These are phyloP conservation scores for Phytophthora sojae DNA, from an alignment of 352 stramenopile genomes.

Conservation along the genomic window DNA sequence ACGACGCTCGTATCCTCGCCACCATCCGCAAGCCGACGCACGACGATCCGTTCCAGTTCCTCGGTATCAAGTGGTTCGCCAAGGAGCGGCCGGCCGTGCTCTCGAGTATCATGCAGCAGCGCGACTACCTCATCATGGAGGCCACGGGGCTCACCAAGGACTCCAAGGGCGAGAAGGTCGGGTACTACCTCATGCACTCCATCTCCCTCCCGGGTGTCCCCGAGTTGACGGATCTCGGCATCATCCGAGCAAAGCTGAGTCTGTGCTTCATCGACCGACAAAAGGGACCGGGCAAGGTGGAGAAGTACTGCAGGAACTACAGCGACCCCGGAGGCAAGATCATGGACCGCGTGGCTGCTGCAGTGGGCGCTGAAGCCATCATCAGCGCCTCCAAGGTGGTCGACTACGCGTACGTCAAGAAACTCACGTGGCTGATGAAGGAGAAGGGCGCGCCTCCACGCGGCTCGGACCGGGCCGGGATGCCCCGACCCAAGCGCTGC, in stretches of 20 bases:
- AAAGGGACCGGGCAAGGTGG: conserved; percentile 34
- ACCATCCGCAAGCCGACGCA: conserved; percentile 40
- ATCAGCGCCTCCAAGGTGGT: conserved; percentile 38
- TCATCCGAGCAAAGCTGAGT: conserved; percentile 50
- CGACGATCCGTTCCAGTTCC: conserved; percentile 55
- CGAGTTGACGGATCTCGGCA: conserved; percentile 42
- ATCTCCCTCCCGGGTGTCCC: conserved; percentile 35
- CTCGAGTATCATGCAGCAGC: conserved; percentile 42
- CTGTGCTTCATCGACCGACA: conserved; percentile 51
- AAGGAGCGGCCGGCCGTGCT: conserved; percentile 35
- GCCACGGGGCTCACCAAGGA: conserved; percentile 23
- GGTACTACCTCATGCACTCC: conserved; percentile 54
- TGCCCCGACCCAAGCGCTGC: conserved; percentile 33
- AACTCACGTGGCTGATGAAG: conserved; percentile 52
- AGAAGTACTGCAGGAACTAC: conserved; percentile 51
- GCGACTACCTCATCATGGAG: conserved; percentile 50
- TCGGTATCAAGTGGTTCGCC: conserved; percentile 58
- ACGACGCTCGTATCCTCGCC: conserved; percentile 45
- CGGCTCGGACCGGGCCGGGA: conserved; percentile 8
- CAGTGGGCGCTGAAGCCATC: conserved; percentile 32
- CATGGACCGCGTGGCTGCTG: conserved; percentile 28
- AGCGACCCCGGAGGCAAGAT: conserved; percentile 41
- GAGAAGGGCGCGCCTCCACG: conserved; percentile 15
- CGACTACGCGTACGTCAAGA: conserved; percentile 56
- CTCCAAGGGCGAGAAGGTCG: conserved; percentile 34